Base-by-base conservation (phyloP, 2,329 filamentous ascomycete genomes). In the Orbilia brochopaga region DNA sequence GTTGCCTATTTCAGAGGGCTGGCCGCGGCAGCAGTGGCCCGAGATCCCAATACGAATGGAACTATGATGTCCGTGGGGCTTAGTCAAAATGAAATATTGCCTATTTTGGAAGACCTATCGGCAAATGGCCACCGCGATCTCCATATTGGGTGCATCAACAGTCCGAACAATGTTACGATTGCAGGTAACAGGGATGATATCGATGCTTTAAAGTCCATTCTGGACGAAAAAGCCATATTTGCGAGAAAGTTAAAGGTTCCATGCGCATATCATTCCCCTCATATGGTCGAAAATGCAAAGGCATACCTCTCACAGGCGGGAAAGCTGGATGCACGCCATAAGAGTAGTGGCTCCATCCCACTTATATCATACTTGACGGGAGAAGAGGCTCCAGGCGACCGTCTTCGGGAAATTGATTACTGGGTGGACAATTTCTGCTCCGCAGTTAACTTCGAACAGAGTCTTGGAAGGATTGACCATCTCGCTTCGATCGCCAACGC, bases 211-310 rank as follows among this genome's bases (percentile, higher is more conserved):
- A 56, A 57, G 30, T 30, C 21, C 15, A 55, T 50, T n/a, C 61
- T 65, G 2, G 61, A 58, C 13, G 46, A 51, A 27, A 62, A 51
- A n/a, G 23, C n/a, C 0, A n/a, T 48, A 17, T 76, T 80, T 19
- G 76, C 77, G 2, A 75, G 81, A 3, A 77, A 77, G n/a, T 77
- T 81, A 4, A 78, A 77, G 1, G 80, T 81, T 40, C 79, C 81
- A 53, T 79, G 77, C 1, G 81, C 81, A 0, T 83, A 82, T 69
- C 82, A 83, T 74, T 81, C 80, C 0, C 78, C 78, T 23, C 80
- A 80, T 60, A 81, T 82, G 80, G 73, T 76, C 72, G 23, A 60
- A 0, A 73, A 78, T 11, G 78, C 77, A 1, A 77, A 78, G 32
- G 76, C 77, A 6, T 81, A 81, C 60, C 69, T 69, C 15, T 11